These are phyloP conservation scores for Populus trichocarpa DNA, from an alignment of 441 rosid genomes.

Conservation along the genomic window DNA sequence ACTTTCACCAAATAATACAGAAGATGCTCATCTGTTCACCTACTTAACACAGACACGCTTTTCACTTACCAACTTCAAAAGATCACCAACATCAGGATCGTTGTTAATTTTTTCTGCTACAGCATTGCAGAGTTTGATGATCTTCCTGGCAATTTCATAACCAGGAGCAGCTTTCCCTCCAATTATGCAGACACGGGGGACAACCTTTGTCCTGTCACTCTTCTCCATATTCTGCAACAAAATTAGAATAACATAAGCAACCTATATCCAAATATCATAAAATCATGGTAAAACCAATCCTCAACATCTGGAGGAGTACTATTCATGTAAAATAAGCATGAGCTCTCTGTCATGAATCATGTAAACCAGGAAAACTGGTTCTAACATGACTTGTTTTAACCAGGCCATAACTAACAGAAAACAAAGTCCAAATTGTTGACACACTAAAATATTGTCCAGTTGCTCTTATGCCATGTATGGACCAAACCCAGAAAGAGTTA, in stretches of 20 bases:
- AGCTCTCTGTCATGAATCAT: not conserved
- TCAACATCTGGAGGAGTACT: not conserved
- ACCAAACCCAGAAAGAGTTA: not conserved
- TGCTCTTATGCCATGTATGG: not conserved
- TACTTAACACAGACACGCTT: not conserved
- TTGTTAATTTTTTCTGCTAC: constrained; percentile 48
- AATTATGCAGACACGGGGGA: constrained; percentile 53
- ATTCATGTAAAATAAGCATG: not conserved
- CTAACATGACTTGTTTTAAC: not conserved
- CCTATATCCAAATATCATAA: not conserved
- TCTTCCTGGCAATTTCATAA: constrained; percentile 47
- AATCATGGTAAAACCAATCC: not conserved
- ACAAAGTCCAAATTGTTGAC: not conserved
- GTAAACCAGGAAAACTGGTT: not conserved
- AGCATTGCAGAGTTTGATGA: constrained; percentile 47
- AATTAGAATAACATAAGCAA: constrained; percentile 11
- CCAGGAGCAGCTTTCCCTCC: constrained; percentile 70
- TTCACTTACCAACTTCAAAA: constrained; percentile 45
- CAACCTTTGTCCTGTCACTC: constrained; percentile 42
- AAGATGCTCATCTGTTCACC: not conserved
- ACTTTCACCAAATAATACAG: not conserved
- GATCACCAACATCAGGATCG: constrained; percentile 48
- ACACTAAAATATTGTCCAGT: not conserved
- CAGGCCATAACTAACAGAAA: not conserved
- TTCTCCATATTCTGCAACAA: constrained; percentile 41